Base-by-base conservation (phyloP, 805 yeast species). In the Naumovozyma castellii region DNA sequence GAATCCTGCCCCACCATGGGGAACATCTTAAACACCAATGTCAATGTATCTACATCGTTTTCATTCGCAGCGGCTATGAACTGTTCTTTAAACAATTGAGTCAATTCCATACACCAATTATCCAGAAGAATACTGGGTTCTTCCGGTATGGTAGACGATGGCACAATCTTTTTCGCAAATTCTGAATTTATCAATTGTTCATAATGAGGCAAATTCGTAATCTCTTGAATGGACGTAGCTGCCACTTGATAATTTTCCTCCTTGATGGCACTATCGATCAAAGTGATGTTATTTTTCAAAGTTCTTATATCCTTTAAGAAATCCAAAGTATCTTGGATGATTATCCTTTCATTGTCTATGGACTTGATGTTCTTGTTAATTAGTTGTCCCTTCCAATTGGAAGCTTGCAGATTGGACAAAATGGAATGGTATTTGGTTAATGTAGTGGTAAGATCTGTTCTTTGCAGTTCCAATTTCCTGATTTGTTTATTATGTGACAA, bases 131-230 rank as follows among this genome's bases (percentile, higher is more conserved):
- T 69, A 8, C 57, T 53, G 0, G 98, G 97, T 38, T 73, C 64
- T 37, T 85, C 94, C 0, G 96, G 95, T 13, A 87, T 69, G 41
- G 85, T 94, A 9, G 82, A 68, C 0, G 94, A 78, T 0, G 98
- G 98, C 14, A 90, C 90, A 51, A 83, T 84, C 34, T 71, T 77
- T 37, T 78, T 72, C 2, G 94, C 90, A 59, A 81, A 87, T 40
- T 73, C 67, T 15, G 95, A 88, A 13, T 61, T 65, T n/a, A 82
- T 56, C 13, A 82, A 55, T 1, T 67, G 70, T 29, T 29, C 32
- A 29, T 29, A n/a, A 1, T 59, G 48, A 0, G 94, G 84, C 30
- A 90, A 62, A 5, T 56, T 41, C 35, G 72, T 64, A 3, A 81
- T 76, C 19, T 64, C 65, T 41, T 61, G 53, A 3, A 87, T 80